A percentile compares a stretch with the other conserved stretches of the same genome.
Evolutionary conservation across 768 basidiomycete species (phyloP).

Genomic region (Wakefieldia striispora): DNA sequence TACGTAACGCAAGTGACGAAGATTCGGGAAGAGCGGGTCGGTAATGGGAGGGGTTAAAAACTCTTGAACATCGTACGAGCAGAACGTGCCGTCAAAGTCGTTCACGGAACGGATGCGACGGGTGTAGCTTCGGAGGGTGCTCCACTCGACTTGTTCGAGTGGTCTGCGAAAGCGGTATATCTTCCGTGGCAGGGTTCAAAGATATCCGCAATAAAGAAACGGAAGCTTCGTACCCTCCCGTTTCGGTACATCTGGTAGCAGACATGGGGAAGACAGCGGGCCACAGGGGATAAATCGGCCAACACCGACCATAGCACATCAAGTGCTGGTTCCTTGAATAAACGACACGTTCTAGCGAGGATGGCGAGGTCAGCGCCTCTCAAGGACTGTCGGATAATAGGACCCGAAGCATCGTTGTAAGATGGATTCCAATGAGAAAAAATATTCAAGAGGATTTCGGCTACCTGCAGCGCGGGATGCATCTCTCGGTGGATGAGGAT

Average conservation of each 20-base stretch:
- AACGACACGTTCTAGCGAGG: slow-evolving; percentile 1
- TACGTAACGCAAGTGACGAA: background rate
- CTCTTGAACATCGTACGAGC: background rate
- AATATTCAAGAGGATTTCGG: too few species aligned
- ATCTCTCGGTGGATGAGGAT: too few species aligned
- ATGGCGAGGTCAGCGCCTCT: background rate
- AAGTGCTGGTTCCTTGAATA: slow-evolving; percentile 2
- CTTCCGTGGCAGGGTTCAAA: too few species aligned
- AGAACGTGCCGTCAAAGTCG: too few species aligned
- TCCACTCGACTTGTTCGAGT: background rate
- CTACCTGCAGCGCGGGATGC: too few species aligned
- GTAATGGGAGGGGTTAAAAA: background rate
- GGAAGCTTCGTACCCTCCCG: too few species aligned
- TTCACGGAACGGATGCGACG: too few species aligned
- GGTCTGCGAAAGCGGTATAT: background rate
- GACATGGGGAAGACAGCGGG: background rate
- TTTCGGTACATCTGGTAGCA: too few species aligned
- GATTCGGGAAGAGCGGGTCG: slow-evolving; percentile 2
- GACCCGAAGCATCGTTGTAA: too few species aligned
- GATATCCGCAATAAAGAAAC: background rate
- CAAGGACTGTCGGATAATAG: too few species aligned
- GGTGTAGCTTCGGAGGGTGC: too few species aligned
- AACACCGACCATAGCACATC: slow-evolving; percentile 1
- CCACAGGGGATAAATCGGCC: background rate
- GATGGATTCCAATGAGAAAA: too few species aligned